Evolutionary conservation across 176 grass and related monocot genomes (phyloP), one percentile per base, ranked within the genome.

Genomic region (Hordeum marinum): DNA sequence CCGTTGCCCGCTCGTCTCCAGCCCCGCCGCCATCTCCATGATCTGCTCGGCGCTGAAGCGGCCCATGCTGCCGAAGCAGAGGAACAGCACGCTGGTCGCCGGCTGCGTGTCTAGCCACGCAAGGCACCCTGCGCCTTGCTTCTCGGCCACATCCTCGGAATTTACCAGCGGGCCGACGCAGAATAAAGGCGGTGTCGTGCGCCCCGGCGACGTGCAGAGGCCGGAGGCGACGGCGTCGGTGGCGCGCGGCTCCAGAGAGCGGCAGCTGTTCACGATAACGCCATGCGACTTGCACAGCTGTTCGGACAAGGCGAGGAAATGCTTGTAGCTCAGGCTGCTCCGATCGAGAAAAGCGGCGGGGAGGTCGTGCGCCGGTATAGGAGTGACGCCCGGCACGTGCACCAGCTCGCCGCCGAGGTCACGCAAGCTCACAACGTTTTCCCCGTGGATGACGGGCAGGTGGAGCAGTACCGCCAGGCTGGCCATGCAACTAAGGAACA

Each of bases 171-270:
- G 90, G 14, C 90, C 86, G 61, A 88, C 48, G 52, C 77, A 67
- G 6, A 80, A 84, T 21, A 77, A 2, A n/a, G 11, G 77, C 6
- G 86, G 80, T 5, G 84, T 88, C 34, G 18, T 29, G 0, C 46
- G 17, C 8, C 83, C 63, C 0, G 72, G 67, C 3, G 63, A 68
- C 20, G 79, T 68, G 66, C 75, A 89, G 63, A 83, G 64, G 14
- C 92, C 78, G 27, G 23, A 11, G 3, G 7, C 52, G 34, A 88
- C 45, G 4, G 71, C 84, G 60, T 76, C 54, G 8, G 68, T n/a
- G 43, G 83, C 85, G 34, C 72, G 76, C 3, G 90, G 85, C 63
- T 94, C 92, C 32, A 94, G 66, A 5, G 79, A 69, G 18, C 65
- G 65, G 65, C 65, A 37, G 32, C 65, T 68, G 65, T 94, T 94